Evolutionary conservation across 75 land plant species (phyloP).

Genomic region (Selaginella tamariscina): DNA sequence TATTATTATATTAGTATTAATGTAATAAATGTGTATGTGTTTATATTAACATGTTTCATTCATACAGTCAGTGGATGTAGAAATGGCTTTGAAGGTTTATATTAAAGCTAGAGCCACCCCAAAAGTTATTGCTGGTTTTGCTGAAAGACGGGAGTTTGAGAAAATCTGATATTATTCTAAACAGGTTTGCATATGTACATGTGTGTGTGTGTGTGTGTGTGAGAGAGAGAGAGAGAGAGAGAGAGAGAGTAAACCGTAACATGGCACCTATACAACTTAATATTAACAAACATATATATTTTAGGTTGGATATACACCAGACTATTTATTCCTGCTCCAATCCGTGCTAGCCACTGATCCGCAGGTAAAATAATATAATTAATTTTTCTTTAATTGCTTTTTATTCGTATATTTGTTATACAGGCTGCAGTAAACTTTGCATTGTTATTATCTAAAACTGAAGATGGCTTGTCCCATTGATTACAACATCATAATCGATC

Average conservation of each 20-base stretch:
- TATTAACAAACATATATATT: neutral
- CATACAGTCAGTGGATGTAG: neutral
- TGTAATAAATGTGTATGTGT: no score
- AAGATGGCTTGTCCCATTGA: constrained; percentile 11
- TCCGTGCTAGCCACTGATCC: neutral
- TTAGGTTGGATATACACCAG: constrained; percentile 6
- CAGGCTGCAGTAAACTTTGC: constrained; percentile 12
- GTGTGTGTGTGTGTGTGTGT: neutral
- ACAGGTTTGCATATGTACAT: neutral
- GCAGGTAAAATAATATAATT: neutral
- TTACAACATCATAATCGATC: neutral
- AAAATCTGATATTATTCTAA: neutral
- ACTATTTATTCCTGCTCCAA: constrained; percentile 5
- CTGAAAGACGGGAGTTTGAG: constrained; percentile 1
- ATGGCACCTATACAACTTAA: no score
- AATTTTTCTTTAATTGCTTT: neutral
- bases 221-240: no score
- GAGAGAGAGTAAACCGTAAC: no score
- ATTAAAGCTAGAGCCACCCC: neutral
- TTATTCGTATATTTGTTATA: neutral
- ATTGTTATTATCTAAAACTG: neutral
- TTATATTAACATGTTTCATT: no score
- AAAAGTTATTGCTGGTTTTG: constrained; percentile 12
- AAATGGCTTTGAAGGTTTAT: constrained; percentile 4
- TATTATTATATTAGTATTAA: no score